phyloP scores from a whole-genome alignment of 208 protist genomes.

The Wallacemonas sp. region DNA sequence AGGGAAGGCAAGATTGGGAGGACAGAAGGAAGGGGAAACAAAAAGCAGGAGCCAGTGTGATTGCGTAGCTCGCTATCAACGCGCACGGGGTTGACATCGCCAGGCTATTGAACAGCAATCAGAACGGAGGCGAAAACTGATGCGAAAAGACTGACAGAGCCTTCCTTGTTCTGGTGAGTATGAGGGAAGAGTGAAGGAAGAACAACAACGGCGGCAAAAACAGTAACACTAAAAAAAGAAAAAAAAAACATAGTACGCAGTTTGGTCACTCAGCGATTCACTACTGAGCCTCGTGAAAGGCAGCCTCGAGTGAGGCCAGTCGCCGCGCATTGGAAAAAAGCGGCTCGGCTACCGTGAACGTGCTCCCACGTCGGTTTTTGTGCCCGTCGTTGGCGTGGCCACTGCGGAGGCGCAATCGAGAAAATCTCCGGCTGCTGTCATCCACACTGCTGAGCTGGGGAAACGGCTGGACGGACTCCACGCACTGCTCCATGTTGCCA shows the following conservation, averaged over 20 bases:
- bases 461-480: conserved; percentile 2
- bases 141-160: no score
- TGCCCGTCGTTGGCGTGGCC: not conserved
- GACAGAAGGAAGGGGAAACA: no score
- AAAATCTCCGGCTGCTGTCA: not conserved
- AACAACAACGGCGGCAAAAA: no score
- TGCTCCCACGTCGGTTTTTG: not conserved
- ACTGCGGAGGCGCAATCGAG: not conserved
- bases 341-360: not conserved
- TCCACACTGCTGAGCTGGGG: not conserved
- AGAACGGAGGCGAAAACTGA: no score
- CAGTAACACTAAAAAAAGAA: not conserved
- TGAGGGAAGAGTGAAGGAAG: no score
- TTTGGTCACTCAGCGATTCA: not conserved
- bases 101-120: no score
- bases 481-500: conserved; percentile 14
- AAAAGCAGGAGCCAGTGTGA: no score
- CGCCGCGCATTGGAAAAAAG: not conserved
- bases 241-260: not conserved
- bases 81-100: no score
- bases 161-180: no score
- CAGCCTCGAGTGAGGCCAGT: not conserved
- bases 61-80: no score
- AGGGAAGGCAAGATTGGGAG: no score
- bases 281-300: not conserved